Evolutionary conservation across 177 flowering plant genomes (phyloP).

Genomic region (Vitis hybrid): DNA sequence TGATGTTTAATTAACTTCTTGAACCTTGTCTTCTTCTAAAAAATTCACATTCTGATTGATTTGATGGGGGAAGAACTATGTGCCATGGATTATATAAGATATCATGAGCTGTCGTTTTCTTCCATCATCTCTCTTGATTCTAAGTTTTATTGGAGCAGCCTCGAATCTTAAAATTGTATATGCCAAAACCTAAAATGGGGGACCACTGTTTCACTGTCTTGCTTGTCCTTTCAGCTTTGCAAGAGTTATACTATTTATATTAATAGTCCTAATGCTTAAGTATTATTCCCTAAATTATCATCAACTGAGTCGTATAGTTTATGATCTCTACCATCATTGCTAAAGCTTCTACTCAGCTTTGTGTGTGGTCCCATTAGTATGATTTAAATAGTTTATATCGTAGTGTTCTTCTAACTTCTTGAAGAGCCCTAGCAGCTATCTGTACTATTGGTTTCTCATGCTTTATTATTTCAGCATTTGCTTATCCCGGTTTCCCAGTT

Average conservation of each 20-base stretch:
- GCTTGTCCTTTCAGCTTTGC: constrained; percentile 4
- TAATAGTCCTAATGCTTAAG: neutral
- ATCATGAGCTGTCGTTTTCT: constrained; percentile 11
- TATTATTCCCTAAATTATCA: neutral
- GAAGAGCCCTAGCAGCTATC: neutral
- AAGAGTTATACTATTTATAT: constrained; percentile 1
- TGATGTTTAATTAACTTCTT: constrained; percentile 16
- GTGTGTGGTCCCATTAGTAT: constrained; percentile 15
- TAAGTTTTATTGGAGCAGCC: neutral
- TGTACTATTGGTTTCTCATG: neutral
- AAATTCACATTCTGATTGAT: constrained; percentile 24
- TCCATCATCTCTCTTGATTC: constrained; percentile 2
- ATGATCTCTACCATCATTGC: constrained; percentile 5
- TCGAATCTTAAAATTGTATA: neutral
- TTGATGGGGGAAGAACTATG: neutral
- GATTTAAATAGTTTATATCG: neutral
- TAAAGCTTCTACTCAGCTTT: neutral
- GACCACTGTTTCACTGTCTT: neutral
- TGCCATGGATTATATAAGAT: neutral
- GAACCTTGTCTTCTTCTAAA: constrained; percentile 5
- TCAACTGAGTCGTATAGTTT: neutral
- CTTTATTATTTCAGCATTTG: neutral
- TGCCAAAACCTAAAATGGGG: neutral
- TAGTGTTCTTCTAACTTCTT: constrained; percentile 1
- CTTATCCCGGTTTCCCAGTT: neutral